Base-by-base conservation (phyloP, 2,329 filamentous ascomycete genomes). In the Emmonsia crescens region DNA sequence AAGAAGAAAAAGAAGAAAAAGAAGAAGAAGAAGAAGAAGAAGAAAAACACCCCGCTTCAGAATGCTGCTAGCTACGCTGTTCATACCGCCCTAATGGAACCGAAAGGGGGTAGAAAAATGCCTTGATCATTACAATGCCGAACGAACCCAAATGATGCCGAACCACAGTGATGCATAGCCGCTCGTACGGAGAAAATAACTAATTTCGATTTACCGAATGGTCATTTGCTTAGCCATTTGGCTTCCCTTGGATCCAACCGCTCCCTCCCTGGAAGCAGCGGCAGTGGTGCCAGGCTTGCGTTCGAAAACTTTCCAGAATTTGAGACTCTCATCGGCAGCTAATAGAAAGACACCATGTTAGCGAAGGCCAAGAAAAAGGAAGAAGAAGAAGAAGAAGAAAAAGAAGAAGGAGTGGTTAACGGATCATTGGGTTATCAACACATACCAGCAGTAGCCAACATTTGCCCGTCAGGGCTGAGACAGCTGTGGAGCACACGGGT, bases 241-340 rank as follows among this genome's bases (percentile, higher is more conserved):
- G 61, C 89, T 75, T 73, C 80, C 91, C 79, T 93, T 93, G 76
- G 83, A 84, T 57, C 87, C 87, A 63, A 88, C 80, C 65, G 85
- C 86, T 62, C 86, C 83, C 68, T 83, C 82, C 64, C 84, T 82
- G 60, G 86, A 80, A 38, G 81, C 73, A 57, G 85, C 83, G 59
- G 86, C 83, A 64, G 83, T 79, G 63, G 83, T 80, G 61, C 91
- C 91, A 21, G 92, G 82, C 85, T 96, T 97, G 85, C 96, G 96
- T 83, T 99, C 94, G 72, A 99, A 99, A 69, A 99, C 83, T 86
- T 99, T 99, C 94, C 94, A 99, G 83, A 99, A 99, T 81, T 99
- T 99, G 76, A 99, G 83, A 73, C 88, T 93, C 82, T 99, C 94
- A 71, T 99, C 94, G 44, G 93, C 92, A 69, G 93, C 89, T 85